Conservation (phyloP, 352 stramenopile genomes). For the Phytophthora macrochlamydospora region DNA sequence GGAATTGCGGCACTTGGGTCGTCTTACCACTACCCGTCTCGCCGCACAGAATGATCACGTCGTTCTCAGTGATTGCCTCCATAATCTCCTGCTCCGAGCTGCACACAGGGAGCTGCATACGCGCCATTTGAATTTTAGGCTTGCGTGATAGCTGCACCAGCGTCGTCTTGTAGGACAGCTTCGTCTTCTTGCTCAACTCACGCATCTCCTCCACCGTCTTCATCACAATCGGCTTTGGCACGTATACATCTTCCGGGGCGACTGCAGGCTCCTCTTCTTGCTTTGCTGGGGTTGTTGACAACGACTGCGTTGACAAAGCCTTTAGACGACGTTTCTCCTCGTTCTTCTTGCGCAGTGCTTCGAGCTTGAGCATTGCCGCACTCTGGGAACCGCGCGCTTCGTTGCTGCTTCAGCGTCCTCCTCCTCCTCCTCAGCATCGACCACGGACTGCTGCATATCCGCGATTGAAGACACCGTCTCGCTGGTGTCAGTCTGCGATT, state of each 20-base stretch:
- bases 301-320: conserved; percentile 25
- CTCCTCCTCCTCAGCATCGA: conserved; percentile 6
- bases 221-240: conserved; percentile 71
- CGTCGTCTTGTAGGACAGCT: conserved; percentile 67
- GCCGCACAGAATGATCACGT: conserved; percentile 98
- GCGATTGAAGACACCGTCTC: conserved; percentile 10
- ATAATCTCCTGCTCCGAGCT: conserved; percentile 99
- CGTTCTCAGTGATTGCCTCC: conserved; percentile 94
- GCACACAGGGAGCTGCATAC: conserved; percentile 97
- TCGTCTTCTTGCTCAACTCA: conserved; percentile 53
- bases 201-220: conserved; percentile 67
- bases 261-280: conserved; percentile 29
- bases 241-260: conserved; percentile 51
- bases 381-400: conserved; percentile 55
- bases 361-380: conserved; percentile 69
- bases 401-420: conserved; percentile 18
- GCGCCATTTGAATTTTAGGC: conserved; percentile 84
- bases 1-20: conserved; percentile 98
- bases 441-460: conserved; percentile 2
- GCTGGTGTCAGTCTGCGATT: conserved; percentile 2
- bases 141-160: conserved; percentile 82
- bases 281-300: background rate
- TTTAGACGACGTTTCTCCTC: conserved; percentile 66
- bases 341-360: conserved; percentile 78
- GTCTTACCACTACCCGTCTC: conserved; percentile 99